A percentile compares a stretch with the other conserved stretches of the same genome.
phyloP scores from a whole-genome alignment of 2,329 filamentous ascomycete genomes.

The Ceratocystis eucalypticola region DNA sequence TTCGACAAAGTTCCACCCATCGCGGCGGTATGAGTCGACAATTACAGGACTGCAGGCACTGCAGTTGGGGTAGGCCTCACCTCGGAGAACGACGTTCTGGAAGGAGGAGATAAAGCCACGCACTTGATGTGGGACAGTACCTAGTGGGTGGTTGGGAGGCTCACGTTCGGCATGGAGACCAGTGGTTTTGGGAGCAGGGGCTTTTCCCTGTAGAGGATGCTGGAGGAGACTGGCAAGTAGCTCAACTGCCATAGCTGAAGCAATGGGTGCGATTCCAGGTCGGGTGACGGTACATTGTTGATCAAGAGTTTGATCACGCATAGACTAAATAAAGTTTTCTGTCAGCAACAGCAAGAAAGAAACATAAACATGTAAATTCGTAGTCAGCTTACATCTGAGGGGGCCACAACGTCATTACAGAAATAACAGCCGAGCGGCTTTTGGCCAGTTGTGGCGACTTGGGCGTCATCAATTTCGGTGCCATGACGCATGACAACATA shows the following conservation, averaged over 20 bases:
- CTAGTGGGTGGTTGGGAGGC: constrained; percentile 46
- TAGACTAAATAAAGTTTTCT: constrained; percentile 44
- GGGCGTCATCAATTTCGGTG: constrained; percentile 37
- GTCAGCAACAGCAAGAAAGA: constrained; percentile 6
- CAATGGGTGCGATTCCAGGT: constrained; percentile 81
- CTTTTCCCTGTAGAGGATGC: constrained; percentile 57
- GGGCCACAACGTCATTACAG: constrained; percentile 94
- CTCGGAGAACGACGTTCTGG: constrained; percentile 58
- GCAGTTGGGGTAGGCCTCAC: constrained; percentile 65
- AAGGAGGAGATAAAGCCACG: constrained; percentile 65
- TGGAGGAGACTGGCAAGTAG: constrained; percentile 77
- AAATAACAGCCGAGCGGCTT: constrained; percentile 87
- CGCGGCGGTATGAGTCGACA: constrained; percentile 49
- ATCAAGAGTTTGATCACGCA: constrained; percentile 89
- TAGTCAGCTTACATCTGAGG: constrained; percentile 60
- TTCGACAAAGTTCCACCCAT: constrained; percentile 67
- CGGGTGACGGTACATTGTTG: constrained; percentile 97
- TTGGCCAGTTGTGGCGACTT: constrained; percentile 47
- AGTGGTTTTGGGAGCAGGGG: constrained; percentile 41
- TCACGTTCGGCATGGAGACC: constrained; percentile 39
- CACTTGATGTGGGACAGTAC: constrained; percentile 65
- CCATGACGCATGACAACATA: constrained; percentile 97
- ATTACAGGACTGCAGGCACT: constrained; percentile 65
- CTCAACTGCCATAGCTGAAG: constrained; percentile 82
- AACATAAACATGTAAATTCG: too few species aligned